Base-by-base conservation (phyloP, 1,139 yeast genomes). In the Candida albicans region DNA sequence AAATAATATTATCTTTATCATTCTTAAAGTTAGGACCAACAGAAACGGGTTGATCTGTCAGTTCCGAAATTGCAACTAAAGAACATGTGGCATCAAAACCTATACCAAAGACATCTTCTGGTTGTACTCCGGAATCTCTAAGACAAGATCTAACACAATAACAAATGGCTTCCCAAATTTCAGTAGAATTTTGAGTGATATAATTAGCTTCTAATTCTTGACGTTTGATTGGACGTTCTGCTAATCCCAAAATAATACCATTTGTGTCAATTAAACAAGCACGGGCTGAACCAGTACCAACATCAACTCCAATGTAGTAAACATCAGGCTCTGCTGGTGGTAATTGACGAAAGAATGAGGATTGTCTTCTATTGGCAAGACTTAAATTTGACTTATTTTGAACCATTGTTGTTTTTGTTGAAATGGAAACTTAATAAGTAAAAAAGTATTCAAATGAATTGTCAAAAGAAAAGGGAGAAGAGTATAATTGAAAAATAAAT, bases 1-100 rank as follows among this genome's bases (percentile, higher is more conserved):
- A 69, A 42, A 93, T 82, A 57, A 93, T 84, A 64, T 93, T 90
- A 60, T 91, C 96, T 51, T 77, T 77, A 34, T 70, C 55, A 57
- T 88, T 83, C 33, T 67, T 53, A 62, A 88, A 93, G 59, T 91
- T 88, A 1, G 99, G 99, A 11, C 99, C 99, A 12, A 91, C 98
- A 0, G 86, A 89, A 37, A 87, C 77, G 3, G 96, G 96, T 39
- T 71, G 63, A 57, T 87, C 90, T 33, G 77, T 70, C 15, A 72
- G 64, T 52, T 85, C 87, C 46, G 82, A 74, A 37, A 91, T 70
- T 1, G 83, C 96, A 22, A 90, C 96, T 49, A 93, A 73, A 1
- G 98, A 93, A 65, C 99, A 93, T 24, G 99, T 93, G 27, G 97
- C 99, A 65, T 93, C 99, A 56, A 91, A 93, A 0, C 98, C 98